These are phyloP conservation scores for Pezicula carpinea DNA, from an alignment of 2,329 filamentous ascomycete genomes.

Conservation along the genomic window DNA sequence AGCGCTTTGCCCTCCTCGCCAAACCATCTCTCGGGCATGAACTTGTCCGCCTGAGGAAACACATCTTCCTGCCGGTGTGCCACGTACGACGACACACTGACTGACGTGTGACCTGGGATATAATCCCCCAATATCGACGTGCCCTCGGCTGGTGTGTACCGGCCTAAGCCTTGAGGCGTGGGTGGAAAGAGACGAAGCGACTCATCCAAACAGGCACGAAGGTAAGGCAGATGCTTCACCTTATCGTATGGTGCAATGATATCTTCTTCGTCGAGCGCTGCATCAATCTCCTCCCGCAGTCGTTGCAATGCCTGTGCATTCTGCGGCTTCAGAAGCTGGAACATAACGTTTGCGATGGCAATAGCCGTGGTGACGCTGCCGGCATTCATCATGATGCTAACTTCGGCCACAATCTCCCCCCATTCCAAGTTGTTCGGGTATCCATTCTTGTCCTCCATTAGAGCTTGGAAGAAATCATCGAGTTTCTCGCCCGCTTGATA, in stretches of 20 bases:
- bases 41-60: conserved; percentile 34
- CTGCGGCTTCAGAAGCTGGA: conserved; percentile 43
- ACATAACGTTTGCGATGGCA: conserved; percentile 48
- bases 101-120: conserved; percentile 39
- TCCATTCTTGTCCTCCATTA: conserved; percentile 45
- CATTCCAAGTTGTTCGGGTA: conserved; percentile 42
- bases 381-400: conserved; percentile 46
- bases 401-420: conserved; percentile 54
- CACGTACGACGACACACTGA: conserved; percentile 38
- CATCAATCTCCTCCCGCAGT: conserved; percentile 42
- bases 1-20: conserved; percentile 34
- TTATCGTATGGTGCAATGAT: conserved; percentile 44
- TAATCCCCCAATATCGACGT: conserved; percentile 38
- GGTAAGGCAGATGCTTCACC: conserved; percentile 45
- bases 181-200: conserved; percentile 41
- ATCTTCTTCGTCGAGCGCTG: conserved; percentile 37
- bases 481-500: conserved; percentile 49
- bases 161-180: conserved; percentile 36
- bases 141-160: conserved; percentile 41
- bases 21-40: conserved; percentile 38
- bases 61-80: conserved; percentile 34
- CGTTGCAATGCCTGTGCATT: conserved; percentile 30
- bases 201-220: conserved; percentile 48
- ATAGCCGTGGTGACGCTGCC: conserved; percentile 46
- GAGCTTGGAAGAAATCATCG: conserved; percentile 52